Percentiles rank a stretch among this genome's conserved stretches.
phyloP scores from a whole-genome alignment of 192 early-diverging fungal species.

The Ambispora gerdemannii region DNA sequence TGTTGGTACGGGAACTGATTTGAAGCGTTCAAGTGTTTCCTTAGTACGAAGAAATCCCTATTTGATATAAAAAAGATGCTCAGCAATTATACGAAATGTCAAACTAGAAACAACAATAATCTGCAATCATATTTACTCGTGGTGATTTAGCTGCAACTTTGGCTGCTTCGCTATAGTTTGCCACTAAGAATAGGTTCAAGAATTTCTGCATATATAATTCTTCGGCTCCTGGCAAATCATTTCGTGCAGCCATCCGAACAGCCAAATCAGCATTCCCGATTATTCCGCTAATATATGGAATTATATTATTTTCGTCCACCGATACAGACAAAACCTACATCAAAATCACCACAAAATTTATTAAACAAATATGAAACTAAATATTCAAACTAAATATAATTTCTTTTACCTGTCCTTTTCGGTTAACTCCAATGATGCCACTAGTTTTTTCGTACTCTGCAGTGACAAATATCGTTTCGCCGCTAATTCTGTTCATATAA shows the following conservation, averaged over 20 bases:
- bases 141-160: constrained; percentile 95
- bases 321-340: constrained; percentile 86
- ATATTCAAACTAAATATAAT: background rate
- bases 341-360: background rate
- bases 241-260: constrained; percentile 82
- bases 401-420: constrained; percentile 89
- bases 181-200: constrained; percentile 73
- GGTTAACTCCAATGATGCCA: constrained; percentile 94
- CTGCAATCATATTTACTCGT: constrained; percentile 42
- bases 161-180: constrained; percentile 83
- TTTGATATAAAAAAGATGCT: background rate
- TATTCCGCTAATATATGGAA: constrained; percentile 85
- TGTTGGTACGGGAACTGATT: constrained; percentile 67
- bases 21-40: constrained; percentile 92
- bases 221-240: constrained; percentile 90
- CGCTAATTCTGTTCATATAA: constrained; percentile 96
- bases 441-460: constrained; percentile 79
- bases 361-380: background rate
- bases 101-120: background rate
- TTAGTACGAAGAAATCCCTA: constrained; percentile 91
- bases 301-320: constrained; percentile 85
- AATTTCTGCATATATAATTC: constrained; percentile 90
- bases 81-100: background rate
- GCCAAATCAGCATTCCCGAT: constrained; percentile 88
- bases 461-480: constrained; percentile 98